Evolutionary conservation across 2,329 filamentous ascomycete genomes (phyloP), one percentile per base, ranked within the genome.

Genomic region (Sphaerulina populicola): DNA sequence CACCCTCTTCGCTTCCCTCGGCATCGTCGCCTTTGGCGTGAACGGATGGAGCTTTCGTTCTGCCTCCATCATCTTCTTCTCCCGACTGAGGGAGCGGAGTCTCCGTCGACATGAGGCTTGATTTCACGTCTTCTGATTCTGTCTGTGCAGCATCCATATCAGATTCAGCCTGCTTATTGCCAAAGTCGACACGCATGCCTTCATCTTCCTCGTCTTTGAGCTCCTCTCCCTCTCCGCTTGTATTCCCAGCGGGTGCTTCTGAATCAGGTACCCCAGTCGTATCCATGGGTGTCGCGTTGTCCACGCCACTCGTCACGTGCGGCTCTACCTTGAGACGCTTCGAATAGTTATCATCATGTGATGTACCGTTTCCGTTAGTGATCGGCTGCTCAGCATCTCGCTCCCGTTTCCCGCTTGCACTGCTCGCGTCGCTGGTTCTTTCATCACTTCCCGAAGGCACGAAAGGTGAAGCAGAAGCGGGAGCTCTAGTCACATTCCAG

Each of bases 401-500:
- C 11, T 56, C 59, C 15, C 64, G 59, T 51, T 67, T 67, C 39
- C 54, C 55, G 12, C 62, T 61, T 7, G 60, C 51, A 5, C 62
- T 62, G 50, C 61, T 66, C 5, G 63, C 59, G 30, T 63, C 63
- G 30, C 60, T 64, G 4, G 47, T 38, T 8, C 67, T 59, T 35
- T 64, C 53, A 36, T 68, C 64, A 54, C 62, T 67, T 44, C 60
- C 61, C 47, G 51, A 38, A 6, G 51, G 53, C 36, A 51, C 59
- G 18, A 57, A 59, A 8, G 60, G 61, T 21, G 58, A 62, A 35
- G 40, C 40, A 12, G 52, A 55, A 18, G 53, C 52, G 23, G 53
- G 58, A 57, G 62, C 57, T 52, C 66, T 57, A 27, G 66, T 69
- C 44, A 57, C 58, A 46, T 68, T 66, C 62, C 59, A 63, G 8